Evolutionary conservation across 2,329 filamentous ascomycete genomes (phyloP).

Genomic region (Calonectria naviculata): DNA sequence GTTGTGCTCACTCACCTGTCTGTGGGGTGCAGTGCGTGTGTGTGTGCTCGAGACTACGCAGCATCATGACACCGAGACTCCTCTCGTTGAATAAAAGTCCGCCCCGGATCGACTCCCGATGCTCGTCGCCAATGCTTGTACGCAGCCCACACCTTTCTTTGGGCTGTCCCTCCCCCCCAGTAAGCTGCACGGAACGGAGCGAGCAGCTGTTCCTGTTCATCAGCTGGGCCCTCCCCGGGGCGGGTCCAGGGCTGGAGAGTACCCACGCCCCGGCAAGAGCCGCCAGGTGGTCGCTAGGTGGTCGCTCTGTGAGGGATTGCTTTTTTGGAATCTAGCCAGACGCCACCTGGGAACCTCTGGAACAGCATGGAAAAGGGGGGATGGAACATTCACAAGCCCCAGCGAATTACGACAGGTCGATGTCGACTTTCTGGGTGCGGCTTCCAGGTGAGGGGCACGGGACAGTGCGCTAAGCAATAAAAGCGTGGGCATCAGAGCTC

Average conservation of each 20-base stretch:
- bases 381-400: not conserved
- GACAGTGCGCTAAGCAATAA: not conserved
- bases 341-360: not conserved
- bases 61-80: not conserved
- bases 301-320: conserved; percentile 10
- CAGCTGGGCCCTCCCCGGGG: not conserved
- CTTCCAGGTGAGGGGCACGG: conserved; percentile 1
- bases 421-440: conserved; percentile 2
- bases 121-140: not conserved
- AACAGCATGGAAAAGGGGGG: conserved; percentile 14
- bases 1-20: not conserved
- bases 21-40: not conserved
- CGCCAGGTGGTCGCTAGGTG: no score
- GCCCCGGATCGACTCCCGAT: not conserved
- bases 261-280: not conserved
- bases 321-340: conserved; percentile 6
- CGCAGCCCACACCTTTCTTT: no score
- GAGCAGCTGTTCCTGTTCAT: not conserved
- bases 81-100: no score
- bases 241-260: conserved; percentile 3
- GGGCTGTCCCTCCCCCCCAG: not conserved
- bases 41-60: not conserved
- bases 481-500: not conserved
- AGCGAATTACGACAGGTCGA: conserved; percentile 13
- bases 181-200: not conserved